Evolutionary conservation across 768 basidiomycete genomes (phyloP).

Genomic region (Tulasnella sp.): DNA sequence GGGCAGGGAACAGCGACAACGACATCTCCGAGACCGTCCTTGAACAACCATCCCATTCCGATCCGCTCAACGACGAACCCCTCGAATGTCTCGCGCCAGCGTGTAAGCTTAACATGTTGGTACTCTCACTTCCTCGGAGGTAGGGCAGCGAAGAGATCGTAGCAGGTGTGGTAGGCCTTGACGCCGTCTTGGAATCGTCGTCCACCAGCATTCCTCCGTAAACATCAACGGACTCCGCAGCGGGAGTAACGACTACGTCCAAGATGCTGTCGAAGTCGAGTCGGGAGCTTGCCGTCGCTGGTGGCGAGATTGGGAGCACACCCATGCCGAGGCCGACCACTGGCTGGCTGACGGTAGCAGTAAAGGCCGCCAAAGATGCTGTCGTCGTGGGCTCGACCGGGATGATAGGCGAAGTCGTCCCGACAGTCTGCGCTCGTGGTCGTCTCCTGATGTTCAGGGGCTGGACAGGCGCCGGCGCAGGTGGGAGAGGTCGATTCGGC

Average conservation of each 20-base stretch:
- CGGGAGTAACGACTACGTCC: not conserved
- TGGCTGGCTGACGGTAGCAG: not conserved
- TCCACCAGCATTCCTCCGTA: not conserved
- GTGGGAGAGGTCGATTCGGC: not conserved
- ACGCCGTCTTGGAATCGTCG: not conserved
- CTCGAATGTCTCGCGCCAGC: not conserved
- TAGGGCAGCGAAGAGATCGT: conserved; percentile 4
- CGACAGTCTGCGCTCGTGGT: not conserved
- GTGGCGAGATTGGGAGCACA: not conserved
- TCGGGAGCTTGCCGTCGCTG: not conserved
- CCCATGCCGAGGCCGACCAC: not conserved
- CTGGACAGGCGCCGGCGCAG: not conserved
- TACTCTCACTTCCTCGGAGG: not conserved
- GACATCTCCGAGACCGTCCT: conserved; percentile 5
- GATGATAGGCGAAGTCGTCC: not conserved
- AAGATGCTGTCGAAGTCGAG: not conserved
- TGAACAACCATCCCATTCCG: not conserved
- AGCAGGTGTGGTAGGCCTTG: not conserved
- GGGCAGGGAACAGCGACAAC: not conserved
- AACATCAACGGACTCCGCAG: not conserved
- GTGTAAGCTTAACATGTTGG: not conserved
- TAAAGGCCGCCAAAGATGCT: not conserved
- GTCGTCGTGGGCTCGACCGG: not conserved
- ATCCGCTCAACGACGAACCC: not conserved
- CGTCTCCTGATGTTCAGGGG: not conserved